phyloP scores from a whole-genome alignment of 805 yeast species.

The Yamadazyma sp. region DNA sequence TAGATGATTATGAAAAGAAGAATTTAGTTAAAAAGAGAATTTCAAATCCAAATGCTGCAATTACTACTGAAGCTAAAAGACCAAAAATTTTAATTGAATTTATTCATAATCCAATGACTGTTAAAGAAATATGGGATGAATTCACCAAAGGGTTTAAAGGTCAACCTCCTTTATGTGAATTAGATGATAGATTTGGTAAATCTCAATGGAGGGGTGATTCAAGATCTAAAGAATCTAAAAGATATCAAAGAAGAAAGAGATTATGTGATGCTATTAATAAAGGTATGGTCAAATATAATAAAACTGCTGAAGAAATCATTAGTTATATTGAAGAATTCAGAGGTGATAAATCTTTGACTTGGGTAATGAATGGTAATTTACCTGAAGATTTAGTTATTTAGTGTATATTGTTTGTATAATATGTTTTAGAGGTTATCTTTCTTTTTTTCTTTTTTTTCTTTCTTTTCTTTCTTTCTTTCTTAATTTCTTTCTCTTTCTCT shows the following conservation, averaged over 20 bases:
- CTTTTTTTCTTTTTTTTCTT: no score
- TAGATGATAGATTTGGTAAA: constrained; percentile 43
- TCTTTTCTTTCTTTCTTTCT: no score
- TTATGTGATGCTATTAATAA: constrained; percentile 42
- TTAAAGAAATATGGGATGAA: constrained; percentile 43
- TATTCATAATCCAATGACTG: constrained; percentile 43
- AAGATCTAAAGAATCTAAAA: constrained; percentile 41
- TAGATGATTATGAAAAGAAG: constrained; percentile 6
- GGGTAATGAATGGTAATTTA: constrained; percentile 47
- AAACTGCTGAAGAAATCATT: constrained; percentile 39
- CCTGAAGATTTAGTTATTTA: constrained; percentile 20
- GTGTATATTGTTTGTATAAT: no score
- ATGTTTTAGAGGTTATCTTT: no score
- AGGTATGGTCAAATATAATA: constrained; percentile 38
- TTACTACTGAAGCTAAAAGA: constrained; percentile 17
- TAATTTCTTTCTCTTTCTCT: no score
- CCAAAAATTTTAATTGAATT: constrained; percentile 39
- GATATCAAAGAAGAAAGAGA: constrained; percentile 42
- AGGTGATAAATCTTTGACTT: constrained; percentile 41
- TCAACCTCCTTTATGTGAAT: constrained; percentile 39
- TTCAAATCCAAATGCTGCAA: background rate
- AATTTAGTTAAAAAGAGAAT: constrained; percentile 5
- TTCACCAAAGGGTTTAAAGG: constrained; percentile 43
- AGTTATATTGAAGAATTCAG: constrained; percentile 39
- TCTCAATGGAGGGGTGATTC: constrained; percentile 47